phyloP scores from a whole-genome alignment of 257 asterid genomes.

The Lantana camara region DNA sequence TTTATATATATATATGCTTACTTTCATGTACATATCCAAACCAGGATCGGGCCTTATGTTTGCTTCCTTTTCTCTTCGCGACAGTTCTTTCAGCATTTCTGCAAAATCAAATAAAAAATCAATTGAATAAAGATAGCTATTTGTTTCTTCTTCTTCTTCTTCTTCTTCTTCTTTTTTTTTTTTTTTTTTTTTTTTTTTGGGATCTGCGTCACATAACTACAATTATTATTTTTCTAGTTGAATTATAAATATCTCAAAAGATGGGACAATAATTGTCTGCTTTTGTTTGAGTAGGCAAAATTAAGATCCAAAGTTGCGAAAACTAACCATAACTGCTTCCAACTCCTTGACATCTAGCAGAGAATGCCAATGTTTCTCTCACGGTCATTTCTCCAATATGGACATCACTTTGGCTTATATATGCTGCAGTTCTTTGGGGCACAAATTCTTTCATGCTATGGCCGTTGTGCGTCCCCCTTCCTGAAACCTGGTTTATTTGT shows the following conservation, averaged over 20 bases:
- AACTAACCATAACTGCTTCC: constrained; percentile 20
- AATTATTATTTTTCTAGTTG: too few species aligned
- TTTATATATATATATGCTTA: too few species aligned
- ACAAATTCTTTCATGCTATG: constrained; percentile 26
- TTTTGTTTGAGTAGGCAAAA: too few species aligned
- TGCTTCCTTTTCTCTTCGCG: constrained; percentile 59
- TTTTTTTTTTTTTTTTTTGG: too few species aligned
- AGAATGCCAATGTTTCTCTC: constrained; percentile 34
- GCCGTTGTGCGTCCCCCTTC: constrained; percentile 20
- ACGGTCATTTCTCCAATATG: constrained; percentile 37
- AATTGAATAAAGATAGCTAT: too few species aligned
- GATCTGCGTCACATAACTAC: too few species aligned
- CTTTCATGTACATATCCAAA: constrained; percentile 59
- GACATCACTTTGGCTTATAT: constrained; percentile 33
- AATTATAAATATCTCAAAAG: too few species aligned
- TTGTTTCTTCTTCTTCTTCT: too few species aligned
- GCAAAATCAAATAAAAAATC: not conserved
- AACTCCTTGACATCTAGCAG: constrained; percentile 37
- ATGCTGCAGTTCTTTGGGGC: constrained; percentile 30
- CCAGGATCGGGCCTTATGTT: constrained; percentile 55
- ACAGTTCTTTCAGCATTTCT: constrained; percentile 34
- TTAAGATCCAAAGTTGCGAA: not conserved
- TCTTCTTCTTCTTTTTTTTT: too few species aligned
- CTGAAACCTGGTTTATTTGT: constrained; percentile 12
- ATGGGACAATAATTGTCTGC: too few species aligned